These are phyloP conservation scores for Gamarada debralockiae DNA, from an alignment of 495 filamentous ascomycete species.

Conservation along the genomic window DNA sequence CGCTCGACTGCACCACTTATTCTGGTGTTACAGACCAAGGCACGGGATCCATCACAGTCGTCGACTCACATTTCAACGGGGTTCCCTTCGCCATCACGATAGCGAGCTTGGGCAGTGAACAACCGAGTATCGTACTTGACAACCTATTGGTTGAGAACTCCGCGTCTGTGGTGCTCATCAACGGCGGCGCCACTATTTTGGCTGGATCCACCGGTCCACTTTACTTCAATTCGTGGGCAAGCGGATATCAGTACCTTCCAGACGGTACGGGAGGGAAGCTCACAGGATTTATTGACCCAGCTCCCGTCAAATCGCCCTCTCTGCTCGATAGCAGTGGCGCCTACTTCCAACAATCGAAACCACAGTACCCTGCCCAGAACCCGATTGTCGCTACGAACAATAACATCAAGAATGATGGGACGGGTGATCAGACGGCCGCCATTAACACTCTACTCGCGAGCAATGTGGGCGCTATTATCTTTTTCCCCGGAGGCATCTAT, in stretches of 20 bases:
- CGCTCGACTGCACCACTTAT: too few species aligned
- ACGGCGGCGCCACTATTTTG: not conserved
- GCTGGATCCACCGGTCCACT: not conserved
- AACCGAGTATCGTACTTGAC: slow-evolving; percentile 4
- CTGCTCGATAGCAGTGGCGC: not conserved
- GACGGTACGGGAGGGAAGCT: not conserved
- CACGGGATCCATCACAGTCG: not conserved
- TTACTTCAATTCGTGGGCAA: not conserved
- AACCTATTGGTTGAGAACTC: slow-evolving; percentile 7
- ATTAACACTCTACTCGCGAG: not conserved
- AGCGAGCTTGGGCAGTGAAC: not conserved
- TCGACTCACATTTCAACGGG: slow-evolving; percentile 5
- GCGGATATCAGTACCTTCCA: not conserved
- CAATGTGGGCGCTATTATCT: slow-evolving; percentile 39
- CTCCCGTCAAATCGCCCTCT: not conserved
- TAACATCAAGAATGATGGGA: slow-evolving; percentile 38
- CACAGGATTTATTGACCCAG: not conserved
- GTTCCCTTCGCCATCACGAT: slow-evolving; percentile 19
- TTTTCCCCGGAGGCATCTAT: slow-evolving; percentile 58
- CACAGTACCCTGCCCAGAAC: slow-evolving; percentile 29
- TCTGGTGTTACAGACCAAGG: slow-evolving; percentile 18
- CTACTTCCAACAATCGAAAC: not conserved
- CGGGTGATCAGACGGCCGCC: slow-evolving; percentile 45
- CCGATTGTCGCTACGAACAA: slow-evolving; percentile 46
- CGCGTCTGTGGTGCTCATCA: slow-evolving; percentile 1